Base-by-base conservation (phyloP, 768 basidiomycete genomes). In the Tylopilus plumbeoviolaceoides region DNA sequence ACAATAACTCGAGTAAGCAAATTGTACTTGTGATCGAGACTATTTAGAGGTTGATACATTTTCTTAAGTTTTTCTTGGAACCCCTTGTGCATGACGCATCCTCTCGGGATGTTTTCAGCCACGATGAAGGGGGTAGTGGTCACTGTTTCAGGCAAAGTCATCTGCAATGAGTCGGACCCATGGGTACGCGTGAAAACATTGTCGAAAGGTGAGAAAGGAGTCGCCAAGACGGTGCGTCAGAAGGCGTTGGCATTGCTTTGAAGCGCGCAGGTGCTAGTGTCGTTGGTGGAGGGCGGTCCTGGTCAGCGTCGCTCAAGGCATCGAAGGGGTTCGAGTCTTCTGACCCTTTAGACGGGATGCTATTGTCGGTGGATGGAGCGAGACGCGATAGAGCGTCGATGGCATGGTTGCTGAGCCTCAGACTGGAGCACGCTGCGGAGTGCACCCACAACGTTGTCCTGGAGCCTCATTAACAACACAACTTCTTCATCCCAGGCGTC, bases 401-500 rank as follows among this genome's bases (percentile, higher is more conserved):
- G 4, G 91, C 90, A 23, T 89, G 82, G 63, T 88, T 89, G 84
- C 86, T 91, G 2, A 94, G 70, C 17, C 91, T 82, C 46, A 92
- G 87, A 81, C 57, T 88, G 87, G 12, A 88, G 71, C 56, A 86
- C 71, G 18, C 78, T 78, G 42, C 78, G 73, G 14, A 91, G 62
- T 3, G 84, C 78, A 5, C 74, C 70, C 0, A 78, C 71, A 0
- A 80, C 70, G 44, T 92, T 82, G 42, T 85, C 81, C 88, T 93
- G 12, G 11, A 27, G 17, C 7, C 25, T 18, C 41, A 14, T 49
- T 43, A 61, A 20, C 10, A 25, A 7, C 28, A 23, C 9, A 1
- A 25, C n/a, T 42, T 36, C 10, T 7, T 35, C 8, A 44, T 49
- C 11, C 10, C 25, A 25, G n/a, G n/a, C 6, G n/a, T 38, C 31